Percentiles rank a stretch among this genome's conserved stretches.
phyloP scores from a whole-genome alignment of 495 filamentous ascomycete species.

The Penicillium fimorum region DNA sequence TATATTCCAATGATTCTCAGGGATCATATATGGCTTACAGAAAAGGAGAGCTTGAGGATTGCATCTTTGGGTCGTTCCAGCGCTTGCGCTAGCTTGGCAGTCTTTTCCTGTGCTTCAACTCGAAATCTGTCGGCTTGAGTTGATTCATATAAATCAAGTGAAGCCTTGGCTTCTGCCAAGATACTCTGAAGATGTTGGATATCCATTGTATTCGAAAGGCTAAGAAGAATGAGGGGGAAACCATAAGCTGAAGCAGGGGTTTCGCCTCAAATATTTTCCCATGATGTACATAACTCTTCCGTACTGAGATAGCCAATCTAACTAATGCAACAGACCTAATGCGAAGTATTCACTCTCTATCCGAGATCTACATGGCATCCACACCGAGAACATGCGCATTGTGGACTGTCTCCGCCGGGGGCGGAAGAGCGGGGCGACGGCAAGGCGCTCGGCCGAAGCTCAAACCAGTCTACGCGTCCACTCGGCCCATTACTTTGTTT shows the following conservation, averaged over 20 bases:
- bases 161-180: constrained; percentile 20
- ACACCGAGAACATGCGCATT: too few species aligned
- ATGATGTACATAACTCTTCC: too few species aligned
- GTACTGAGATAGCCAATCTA: too few species aligned
- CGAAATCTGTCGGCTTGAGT: constrained; percentile 10
- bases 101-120: constrained; percentile 16
- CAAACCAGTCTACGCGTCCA: too few species aligned
- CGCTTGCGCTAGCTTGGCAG: constrained; percentile 11
- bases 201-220: constrained; percentile 6
- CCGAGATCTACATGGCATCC: too few species aligned
- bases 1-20: neutral
- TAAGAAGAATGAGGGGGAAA: neutral
- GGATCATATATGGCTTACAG: constrained; percentile 6
- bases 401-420: too few species aligned
- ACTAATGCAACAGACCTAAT: too few species aligned
- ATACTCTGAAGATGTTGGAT: constrained; percentile 10
- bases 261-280: too few species aligned
- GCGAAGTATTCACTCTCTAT: too few species aligned
- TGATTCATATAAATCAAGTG: constrained; percentile 6
- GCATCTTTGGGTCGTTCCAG: constrained; percentile 22
- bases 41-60: constrained; percentile 19
- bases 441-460: too few species aligned
- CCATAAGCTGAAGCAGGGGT: neutral
- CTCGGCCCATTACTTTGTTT: too few species aligned
- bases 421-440: too few species aligned